A percentile compares a stretch with the other conserved stretches of the same genome.
phyloP scores from a whole-genome alignment of 495 filamentous ascomycete species.

The Xylaria curta region DNA sequence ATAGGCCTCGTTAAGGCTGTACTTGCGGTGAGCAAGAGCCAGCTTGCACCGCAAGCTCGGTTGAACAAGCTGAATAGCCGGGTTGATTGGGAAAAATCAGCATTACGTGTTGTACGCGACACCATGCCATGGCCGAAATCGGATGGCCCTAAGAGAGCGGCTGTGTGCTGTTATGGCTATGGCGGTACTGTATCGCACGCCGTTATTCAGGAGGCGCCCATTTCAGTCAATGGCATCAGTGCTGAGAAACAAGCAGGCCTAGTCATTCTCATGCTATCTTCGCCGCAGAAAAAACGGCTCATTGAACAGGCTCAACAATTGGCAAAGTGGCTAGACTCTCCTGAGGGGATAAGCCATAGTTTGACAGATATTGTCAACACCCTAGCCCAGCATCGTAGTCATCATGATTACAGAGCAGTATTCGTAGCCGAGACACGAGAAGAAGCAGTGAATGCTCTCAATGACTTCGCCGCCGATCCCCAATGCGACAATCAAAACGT shows the following conservation, averaged over 20 bases:
- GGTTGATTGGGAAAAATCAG: constrained; percentile 28
- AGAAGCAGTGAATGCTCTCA: constrained; percentile 25
- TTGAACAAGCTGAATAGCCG: constrained; percentile 46
- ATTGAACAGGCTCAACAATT: background rate
- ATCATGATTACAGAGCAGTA: constrained; percentile 37
- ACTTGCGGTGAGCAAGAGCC: constrained; percentile 38
- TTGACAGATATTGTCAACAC: constrained; percentile 30
- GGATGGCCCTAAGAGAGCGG: constrained; percentile 41
- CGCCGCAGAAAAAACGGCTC: background rate
- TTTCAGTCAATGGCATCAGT: constrained; percentile 9
- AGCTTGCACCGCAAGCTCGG: constrained; percentile 41
- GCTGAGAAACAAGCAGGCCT: background rate
- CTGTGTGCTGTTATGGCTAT: constrained; percentile 49
- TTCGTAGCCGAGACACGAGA: constrained; percentile 23
- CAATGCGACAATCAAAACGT: background rate
- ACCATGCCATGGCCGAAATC: constrained; percentile 30
- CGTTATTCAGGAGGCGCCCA: constrained; percentile 40
- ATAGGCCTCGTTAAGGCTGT: constrained; percentile 48
- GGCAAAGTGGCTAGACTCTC: background rate
- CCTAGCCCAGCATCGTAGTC: constrained; percentile 36
- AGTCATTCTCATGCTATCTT: background rate
- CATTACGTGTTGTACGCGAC: constrained; percentile 42
- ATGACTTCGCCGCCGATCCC: background rate
- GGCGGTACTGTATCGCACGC: constrained; percentile 52
- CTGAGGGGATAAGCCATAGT: constrained; percentile 20